Conservation (phyloP, 345 rosid genomes). For the Carallia brachiata region DNA sequence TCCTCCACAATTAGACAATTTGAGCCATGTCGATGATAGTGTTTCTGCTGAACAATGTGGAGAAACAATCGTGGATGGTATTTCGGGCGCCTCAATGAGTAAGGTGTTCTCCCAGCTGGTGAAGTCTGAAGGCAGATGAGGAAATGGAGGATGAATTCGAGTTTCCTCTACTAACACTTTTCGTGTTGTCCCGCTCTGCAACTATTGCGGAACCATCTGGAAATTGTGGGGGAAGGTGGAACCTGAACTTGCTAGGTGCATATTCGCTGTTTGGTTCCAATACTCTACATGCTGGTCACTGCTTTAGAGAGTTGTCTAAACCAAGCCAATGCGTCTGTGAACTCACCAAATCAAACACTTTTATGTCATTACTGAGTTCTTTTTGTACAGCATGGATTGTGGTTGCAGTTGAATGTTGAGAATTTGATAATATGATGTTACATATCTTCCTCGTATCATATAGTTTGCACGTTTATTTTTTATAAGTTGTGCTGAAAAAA, state of each 20-base stretch:
- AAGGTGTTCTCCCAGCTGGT: constrained; percentile 24
- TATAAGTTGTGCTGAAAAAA: no score
- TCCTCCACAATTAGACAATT: constrained; percentile 19
- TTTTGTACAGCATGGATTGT: neutral
- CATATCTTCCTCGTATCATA: neutral
- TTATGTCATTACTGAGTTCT: neutral
- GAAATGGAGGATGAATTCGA: no score
- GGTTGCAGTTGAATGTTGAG: neutral
- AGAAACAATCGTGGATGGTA: constrained; percentile 10
- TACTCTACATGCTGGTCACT: neutral
- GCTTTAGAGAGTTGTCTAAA: neutral
- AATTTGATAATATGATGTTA: neutral
- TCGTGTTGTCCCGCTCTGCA: no score
- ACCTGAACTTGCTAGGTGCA: no score
- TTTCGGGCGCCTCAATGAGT: constrained; percentile 18
- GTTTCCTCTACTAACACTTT: no score
- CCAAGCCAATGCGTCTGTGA: neutral
- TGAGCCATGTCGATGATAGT: constrained; percentile 4
- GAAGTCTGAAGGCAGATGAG: constrained; percentile 21
- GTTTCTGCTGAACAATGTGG: constrained; percentile 9
- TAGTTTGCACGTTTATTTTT: neutral
- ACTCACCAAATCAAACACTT: neutral
- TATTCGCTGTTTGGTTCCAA: neutral
- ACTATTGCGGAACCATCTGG: no score
- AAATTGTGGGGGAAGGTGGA: no score